Base-by-base conservation (phyloP, 495 filamentous ascomycete genomes). In the Penicillium pulvis region DNA sequence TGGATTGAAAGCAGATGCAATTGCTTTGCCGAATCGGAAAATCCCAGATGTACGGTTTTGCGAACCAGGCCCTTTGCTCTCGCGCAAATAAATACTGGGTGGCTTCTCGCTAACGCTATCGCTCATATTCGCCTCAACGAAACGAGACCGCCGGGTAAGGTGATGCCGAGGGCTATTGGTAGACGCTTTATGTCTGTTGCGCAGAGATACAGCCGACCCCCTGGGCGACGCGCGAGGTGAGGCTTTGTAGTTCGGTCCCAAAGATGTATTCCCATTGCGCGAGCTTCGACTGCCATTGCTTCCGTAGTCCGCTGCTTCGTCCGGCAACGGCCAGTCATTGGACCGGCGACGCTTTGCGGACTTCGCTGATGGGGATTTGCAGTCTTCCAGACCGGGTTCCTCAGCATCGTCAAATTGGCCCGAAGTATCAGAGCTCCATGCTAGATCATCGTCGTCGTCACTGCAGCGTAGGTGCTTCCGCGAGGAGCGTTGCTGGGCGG, bases 101-200 rank as follows among this genome's bases (percentile, higher is more conserved):
- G 89, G 89, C 61, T 76, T 83, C 56, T 87, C 79, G 59, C 87
- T 90, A 17, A 81, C 78, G 56, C 87, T 83, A 68, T 92, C 89
- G 66, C 85, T 89, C 88, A 92, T 91, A 55, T 81, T 88, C 3
- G 86, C 89, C 63, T 92, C 89, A 5, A 87, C 70, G 64, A 92
- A 92, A 30, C 83, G 78, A 9, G 85, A 88, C 14, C 79, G 77
- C 10, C 85, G 83, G 44, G 62, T 70, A 4, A 69, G 59, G 19
- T 56, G 51, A 31, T 53, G 50, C 30, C 58, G 63, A 16, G 58
- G 60, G 45, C 64, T 68, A 4, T 65, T 60, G 9, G 62, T 53
- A 53, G 60, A 51, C 19, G 53, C 50, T 43, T 59, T 61, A 12
- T 65, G 55, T 31, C 65, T 55, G 33, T 51, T 60, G 44, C 65